Evolutionary conservation across 2,329 filamentous ascomycete genomes (phyloP).

Genomic region (Monosporascus sp.): DNA sequence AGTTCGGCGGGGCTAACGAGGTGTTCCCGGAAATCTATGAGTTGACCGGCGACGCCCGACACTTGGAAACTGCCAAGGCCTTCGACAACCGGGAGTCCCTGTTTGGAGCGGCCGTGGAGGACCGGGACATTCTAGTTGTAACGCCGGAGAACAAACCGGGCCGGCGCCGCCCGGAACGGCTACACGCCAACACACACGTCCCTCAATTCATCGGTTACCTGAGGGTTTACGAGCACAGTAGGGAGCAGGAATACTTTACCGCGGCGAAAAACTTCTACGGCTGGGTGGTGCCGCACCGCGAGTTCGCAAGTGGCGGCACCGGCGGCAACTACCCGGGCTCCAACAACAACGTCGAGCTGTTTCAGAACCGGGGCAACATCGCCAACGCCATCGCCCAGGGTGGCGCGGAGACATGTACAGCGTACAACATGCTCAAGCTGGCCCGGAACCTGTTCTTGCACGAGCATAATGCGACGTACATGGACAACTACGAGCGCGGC

Average conservation of each 20-base stretch:
- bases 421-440: slow-evolving; percentile 28
- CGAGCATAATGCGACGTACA: slow-evolving; percentile 27
- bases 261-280: slow-evolving; percentile 29
- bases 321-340: slow-evolving; percentile 26
- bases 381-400: slow-evolving; percentile 22
- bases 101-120: slow-evolving; percentile 23
- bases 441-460: slow-evolving; percentile 27
- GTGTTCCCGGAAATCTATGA: slow-evolving; percentile 28
- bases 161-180: slow-evolving; percentile 20
- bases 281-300: slow-evolving; percentile 27
- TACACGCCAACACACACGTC: slow-evolving; percentile 28
- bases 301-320: slow-evolving; percentile 25
- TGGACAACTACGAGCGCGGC: slow-evolving; percentile 29
- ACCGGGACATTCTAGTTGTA: slow-evolving; percentile 26
- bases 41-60: slow-evolving; percentile 21
- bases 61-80: slow-evolving; percentile 24
- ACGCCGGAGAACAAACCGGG: slow-evolving; percentile 21
- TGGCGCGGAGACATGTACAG: slow-evolving; percentile 28
- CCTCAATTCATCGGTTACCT: slow-evolving; percentile 28
- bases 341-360: slow-evolving; percentile 26
- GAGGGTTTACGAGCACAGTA: slow-evolving; percentile 24
- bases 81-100: slow-evolving; percentile 28
- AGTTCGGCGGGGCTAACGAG: slow-evolving; percentile 28
- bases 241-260: slow-evolving; percentile 22
- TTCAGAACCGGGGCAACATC: slow-evolving; percentile 29